Percentiles rank a stretch among this genome's conserved stretches.
These are phyloP conservation scores for Trichoderma afroharzianum DNA, from an alignment of 2,329 filamentous ascomycete species.

Conservation along the genomic window DNA sequence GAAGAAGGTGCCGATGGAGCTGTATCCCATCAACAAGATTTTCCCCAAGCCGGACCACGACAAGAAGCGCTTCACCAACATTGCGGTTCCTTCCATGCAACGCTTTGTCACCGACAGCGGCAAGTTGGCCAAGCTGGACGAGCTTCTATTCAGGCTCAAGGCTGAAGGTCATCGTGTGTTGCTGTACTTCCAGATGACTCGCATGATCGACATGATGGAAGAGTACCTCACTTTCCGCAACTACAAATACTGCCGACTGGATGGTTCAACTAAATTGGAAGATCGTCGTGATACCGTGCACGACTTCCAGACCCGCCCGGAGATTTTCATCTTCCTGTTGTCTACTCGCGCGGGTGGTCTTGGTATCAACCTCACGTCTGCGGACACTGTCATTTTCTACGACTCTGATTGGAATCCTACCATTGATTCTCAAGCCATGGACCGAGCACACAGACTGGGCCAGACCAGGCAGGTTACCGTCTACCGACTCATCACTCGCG, in stretches of 20 bases:
- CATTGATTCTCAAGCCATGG: slow-evolving; percentile 98
- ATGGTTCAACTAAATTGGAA: slow-evolving; percentile 95
- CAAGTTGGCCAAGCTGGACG: slow-evolving; percentile 88
- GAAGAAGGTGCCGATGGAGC: slow-evolving; percentile 62
- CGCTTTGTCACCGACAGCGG: slow-evolving; percentile 97
- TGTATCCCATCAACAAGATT: slow-evolving; percentile 61
- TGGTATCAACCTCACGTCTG: slow-evolving; percentile 94
- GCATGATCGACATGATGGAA: slow-evolving; percentile 99
- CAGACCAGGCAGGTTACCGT: slow-evolving; percentile 96
- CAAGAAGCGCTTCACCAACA: slow-evolving; percentile 83
- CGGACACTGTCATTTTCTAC: slow-evolving; percentile 99
- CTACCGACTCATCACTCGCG: slow-evolving; percentile 93
- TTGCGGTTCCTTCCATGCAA: slow-evolving; percentile 91
- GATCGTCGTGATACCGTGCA: slow-evolving; percentile 94
- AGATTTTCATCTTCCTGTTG: slow-evolving; percentile 95
- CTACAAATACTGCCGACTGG: slow-evolving; percentile 96
- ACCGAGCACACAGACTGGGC: slow-evolving; percentile 93
- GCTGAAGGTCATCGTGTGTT: slow-evolving; percentile 88
- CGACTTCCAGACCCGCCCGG: slow-evolving; percentile 90
- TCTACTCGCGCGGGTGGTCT: slow-evolving; percentile 96
- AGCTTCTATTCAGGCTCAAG: slow-evolving; percentile 84
- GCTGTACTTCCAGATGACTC: slow-evolving; percentile 99
- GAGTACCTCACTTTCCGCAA: slow-evolving; percentile 98
- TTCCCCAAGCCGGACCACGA: slow-evolving; percentile 76
- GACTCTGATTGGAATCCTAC: slow-evolving; percentile 99